Base-by-base conservation (phyloP, 2,329 filamentous ascomycete genomes). In the Dactylellina leptospora region DNA sequence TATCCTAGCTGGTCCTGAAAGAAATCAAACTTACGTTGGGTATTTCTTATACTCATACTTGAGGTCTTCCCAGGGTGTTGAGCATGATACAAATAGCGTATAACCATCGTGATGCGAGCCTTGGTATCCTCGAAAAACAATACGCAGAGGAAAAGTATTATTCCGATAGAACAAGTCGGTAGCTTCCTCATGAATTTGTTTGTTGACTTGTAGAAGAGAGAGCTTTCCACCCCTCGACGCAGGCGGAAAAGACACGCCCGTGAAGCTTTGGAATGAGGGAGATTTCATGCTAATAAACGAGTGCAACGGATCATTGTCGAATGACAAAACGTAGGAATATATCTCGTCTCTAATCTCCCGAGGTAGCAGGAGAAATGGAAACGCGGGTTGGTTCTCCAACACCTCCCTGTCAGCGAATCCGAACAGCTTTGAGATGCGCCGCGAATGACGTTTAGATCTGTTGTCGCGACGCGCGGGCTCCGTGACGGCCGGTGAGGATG, bases 341-440 rank as follows among this genome's bases (percentile, higher is more conserved):
- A 69, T 69, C 42, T 69, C 63, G n/a, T 69, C 63, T 22, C 63
- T 33, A 28, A 69, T 69, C 47, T 69, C 55, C 13, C 55, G 55
- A n/a, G 63, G 63, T 13, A 69, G 22, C 13, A 55, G 22, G 10
- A 69, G 28, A 42, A 69, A 69, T 13, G 55, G 54, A 20, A 69
- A 69, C 16, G 47, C 28, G 11, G 47, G n/a, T 54, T 33, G 13
- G 5, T 38, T 27, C 27, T 55, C 48, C 16, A 22, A 50, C 27
- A 55, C 44, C 38, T 47, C n/a, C 20, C 50, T 53, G 3, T 38
- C 27, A 16, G 25, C n/a, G 2, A 23, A 53, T 30, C 27, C 48
- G 18, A 53, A 53, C 3, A 53, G 8, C 48, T 53, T 53, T 20
- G 48, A 53, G 28, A 53, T 38, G n/a, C 48, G 48, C 42, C 53